Conservation (phyloP, 495 filamentous ascomycete genomes). For the Rusavskia elegans region DNA sequence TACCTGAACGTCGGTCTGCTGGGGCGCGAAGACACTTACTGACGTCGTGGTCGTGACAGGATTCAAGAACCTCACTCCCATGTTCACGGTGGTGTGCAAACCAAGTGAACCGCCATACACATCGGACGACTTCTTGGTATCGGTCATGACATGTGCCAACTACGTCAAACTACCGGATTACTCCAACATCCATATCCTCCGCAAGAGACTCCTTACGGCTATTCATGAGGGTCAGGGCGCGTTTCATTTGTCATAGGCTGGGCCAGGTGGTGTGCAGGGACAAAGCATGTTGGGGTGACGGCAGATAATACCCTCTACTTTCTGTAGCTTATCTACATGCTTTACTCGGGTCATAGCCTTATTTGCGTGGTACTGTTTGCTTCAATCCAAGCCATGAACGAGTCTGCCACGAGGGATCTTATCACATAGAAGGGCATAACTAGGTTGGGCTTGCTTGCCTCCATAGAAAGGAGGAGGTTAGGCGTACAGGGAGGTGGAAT, state of each 20-base stretch:
- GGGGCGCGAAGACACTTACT: slow-evolving; percentile 5
- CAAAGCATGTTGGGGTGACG: neutral
- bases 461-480: no score
- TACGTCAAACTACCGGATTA: slow-evolving; percentile 98
- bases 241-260: slow-evolving; percentile 74
- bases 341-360: neutral
- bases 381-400: no score
- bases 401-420: no score
- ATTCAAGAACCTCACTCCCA: slow-evolving; percentile 90
- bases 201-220: slow-evolving; percentile 59
- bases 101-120: slow-evolving; percentile 88
- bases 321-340: neutral
- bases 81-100: slow-evolving; percentile 98
- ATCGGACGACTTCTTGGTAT: slow-evolving; percentile 93
- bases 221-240: slow-evolving; percentile 97
- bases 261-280: neutral
- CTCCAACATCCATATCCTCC: slow-evolving; percentile 60
- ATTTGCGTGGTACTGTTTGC: neutral
- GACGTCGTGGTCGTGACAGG: slow-evolving; percentile 30
- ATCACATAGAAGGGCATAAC: no score
- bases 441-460: no score
- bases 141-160: slow-evolving; percentile 99
- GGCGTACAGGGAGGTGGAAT: no score
- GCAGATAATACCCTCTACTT: neutral
- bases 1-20: slow-evolving; percentile 3